phyloP scores from a whole-genome alignment of 176 grass and related monocot genomes.

The Juncus effusus region DNA sequence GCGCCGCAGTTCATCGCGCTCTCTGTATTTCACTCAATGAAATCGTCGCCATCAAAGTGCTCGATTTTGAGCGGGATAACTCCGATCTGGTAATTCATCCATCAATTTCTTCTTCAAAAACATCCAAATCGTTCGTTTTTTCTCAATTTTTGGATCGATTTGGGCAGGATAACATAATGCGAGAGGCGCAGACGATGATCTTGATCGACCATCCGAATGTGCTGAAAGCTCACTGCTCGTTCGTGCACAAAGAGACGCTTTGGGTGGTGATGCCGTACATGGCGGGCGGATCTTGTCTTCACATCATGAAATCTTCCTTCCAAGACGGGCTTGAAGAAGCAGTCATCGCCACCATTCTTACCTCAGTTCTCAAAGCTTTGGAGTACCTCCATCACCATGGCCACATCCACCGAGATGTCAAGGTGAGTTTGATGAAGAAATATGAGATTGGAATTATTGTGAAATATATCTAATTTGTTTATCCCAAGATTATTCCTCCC shows the following conservation, averaged over 20 bases:
- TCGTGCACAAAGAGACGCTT: conserved; percentile 62
- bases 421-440: conserved; percentile 40
- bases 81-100: conserved; percentile 63
- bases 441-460: no score
- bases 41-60: conserved; percentile 84
- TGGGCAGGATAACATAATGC: conserved; percentile 76
- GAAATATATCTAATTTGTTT: no score
- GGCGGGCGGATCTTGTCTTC: conserved; percentile 90
- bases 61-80: conserved; percentile 88
- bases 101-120: background rate
- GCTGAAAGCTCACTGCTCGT: conserved; percentile 83
- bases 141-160: conserved; percentile 2
- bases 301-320: conserved; percentile 87
- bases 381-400: conserved; percentile 92
- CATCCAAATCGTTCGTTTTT: background rate
- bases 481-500: no score
- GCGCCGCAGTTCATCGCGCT: conserved; percentile 75
- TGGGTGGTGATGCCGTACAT: conserved; percentile 98
- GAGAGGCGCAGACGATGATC: conserved; percentile 92
- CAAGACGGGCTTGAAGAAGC: conserved; percentile 69
- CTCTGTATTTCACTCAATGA: conserved; percentile 54
- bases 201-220: conserved; percentile 95
- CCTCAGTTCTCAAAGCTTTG: conserved; percentile 78
- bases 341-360: conserved; percentile 76
- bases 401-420: conserved; percentile 91